phyloP scores from a whole-genome alignment of 2,329 filamentous ascomycete genomes.

The Albophoma yamanashiensis region DNA sequence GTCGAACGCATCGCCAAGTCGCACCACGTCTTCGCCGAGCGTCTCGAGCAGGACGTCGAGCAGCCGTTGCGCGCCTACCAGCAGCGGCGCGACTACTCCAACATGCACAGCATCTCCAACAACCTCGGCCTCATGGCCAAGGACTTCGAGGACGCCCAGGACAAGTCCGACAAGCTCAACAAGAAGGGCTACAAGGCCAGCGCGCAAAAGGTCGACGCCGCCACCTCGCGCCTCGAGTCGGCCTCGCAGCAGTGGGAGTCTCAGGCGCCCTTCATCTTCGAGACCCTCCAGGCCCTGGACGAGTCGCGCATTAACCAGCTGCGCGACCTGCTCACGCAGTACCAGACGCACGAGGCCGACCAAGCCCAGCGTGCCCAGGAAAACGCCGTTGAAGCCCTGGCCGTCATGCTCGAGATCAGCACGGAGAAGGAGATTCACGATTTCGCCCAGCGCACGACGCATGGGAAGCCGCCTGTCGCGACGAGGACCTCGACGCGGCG shows the following conservation, averaged over 20 bases:
- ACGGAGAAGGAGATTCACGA: constrained; percentile 78
- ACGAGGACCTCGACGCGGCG: constrained; percentile 30
- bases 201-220: constrained; percentile 66
- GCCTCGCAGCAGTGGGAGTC: constrained; percentile 85
- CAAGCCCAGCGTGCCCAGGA: constrained; percentile 66
- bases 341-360: constrained; percentile 87
- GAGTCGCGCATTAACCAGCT: constrained; percentile 84
- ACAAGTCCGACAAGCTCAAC: constrained; percentile 73
- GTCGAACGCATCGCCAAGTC: constrained; percentile 73
- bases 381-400: constrained; percentile 69
- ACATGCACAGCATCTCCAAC: constrained; percentile 68
- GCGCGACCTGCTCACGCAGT: constrained; percentile 82
- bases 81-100: constrained; percentile 64
- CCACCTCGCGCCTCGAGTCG: constrained; percentile 61
- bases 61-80: constrained; percentile 68
- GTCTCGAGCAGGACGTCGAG: constrained; percentile 85
- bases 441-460: constrained; percentile 40
- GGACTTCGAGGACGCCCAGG: constrained; percentile 74
- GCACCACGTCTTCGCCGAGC: constrained; percentile 68
- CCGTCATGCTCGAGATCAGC: constrained; percentile 73
- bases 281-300: constrained; percentile 82
- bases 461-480: constrained; percentile 25
- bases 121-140: constrained; percentile 75
- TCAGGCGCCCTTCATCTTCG: constrained; percentile 89
- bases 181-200: constrained; percentile 70